A percentile compares a stretch with the other conserved stretches of the same genome.
Evolutionary conservation across 208 protist species (phyloP).

Genomic region (Trypanosomatidae sp.): DNA sequence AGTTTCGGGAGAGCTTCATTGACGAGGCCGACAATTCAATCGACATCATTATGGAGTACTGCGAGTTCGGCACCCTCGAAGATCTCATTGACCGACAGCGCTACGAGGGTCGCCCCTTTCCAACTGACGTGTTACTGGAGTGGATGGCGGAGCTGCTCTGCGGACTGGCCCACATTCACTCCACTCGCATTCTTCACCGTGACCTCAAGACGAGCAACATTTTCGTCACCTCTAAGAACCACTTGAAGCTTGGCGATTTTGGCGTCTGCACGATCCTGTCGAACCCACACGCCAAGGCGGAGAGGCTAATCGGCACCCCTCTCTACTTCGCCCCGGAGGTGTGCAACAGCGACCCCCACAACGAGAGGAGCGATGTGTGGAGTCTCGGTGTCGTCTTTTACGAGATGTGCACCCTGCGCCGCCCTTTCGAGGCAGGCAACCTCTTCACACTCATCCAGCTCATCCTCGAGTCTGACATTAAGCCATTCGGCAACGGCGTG

Average conservation of each 20-base stretch:
- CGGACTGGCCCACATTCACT: slow-evolving; percentile 88
- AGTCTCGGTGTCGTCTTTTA: slow-evolving; percentile 95
- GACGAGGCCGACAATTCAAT: slow-evolving; percentile 49
- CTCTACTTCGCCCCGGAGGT: slow-evolving; percentile 93
- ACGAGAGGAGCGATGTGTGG: slow-evolving; percentile 94
- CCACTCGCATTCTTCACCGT: slow-evolving; percentile 85
- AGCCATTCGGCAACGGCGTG: slow-evolving; percentile 73
- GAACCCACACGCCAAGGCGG: slow-evolving; percentile 56
- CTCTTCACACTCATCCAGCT: slow-evolving; percentile 69
- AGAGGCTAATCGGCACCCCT: slow-evolving; percentile 89
- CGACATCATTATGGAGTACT: slow-evolving; percentile 93
- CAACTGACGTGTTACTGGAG: slow-evolving; percentile 73
- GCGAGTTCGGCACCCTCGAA: slow-evolving; percentile 80
- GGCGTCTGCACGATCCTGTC: slow-evolving; percentile 82
- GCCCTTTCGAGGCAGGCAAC: slow-evolving; percentile 75
- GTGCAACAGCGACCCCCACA: slow-evolving; percentile 86
- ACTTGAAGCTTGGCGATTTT: slow-evolving; percentile 93
- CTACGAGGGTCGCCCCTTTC: slow-evolving; percentile 60
- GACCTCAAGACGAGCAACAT: slow-evolving; percentile 95
- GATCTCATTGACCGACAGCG: slow-evolving; percentile 85
- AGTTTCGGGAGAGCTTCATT: slow-evolving; percentile 86
- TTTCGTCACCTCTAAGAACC: slow-evolving; percentile 88
- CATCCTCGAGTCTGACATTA: slow-evolving; percentile 64
- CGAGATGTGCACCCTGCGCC: slow-evolving; percentile 93
- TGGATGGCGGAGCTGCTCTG: slow-evolving; percentile 91